These are phyloP conservation scores for Phaeosphaeria sp. DNA, from an alignment of 2,329 filamentous ascomycete genomes.

Conservation along the genomic window DNA sequence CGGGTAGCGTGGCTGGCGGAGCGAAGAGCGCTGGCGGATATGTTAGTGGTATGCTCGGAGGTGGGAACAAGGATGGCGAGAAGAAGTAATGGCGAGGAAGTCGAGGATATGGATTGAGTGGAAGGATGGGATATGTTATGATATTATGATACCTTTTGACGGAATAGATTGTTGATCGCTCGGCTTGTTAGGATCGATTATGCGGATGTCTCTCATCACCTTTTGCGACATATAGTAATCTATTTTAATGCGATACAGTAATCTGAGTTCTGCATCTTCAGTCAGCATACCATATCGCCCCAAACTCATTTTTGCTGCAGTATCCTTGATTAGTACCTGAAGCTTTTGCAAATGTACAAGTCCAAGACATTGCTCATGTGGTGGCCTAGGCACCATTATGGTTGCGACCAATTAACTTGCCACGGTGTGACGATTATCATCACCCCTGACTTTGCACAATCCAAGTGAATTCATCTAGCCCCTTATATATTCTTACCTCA, in stretches of 20 bases:
- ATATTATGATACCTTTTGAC: background rate
- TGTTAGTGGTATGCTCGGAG: conserved; percentile 30
- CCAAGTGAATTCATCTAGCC: too few species aligned
- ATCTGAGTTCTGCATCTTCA: too few species aligned
- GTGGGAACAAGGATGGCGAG: conserved; percentile 19
- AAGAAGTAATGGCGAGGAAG: conserved; percentile 18
- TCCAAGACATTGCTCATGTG: too few species aligned
- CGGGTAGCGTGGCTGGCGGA: conserved; percentile 24
- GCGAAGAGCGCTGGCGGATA: conserved; percentile 37
- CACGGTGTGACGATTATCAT: too few species aligned
- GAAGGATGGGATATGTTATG: background rate
- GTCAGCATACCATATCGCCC: too few species aligned
- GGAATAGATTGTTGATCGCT: background rate
- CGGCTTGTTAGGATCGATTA: background rate
- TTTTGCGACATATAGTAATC: background rate
- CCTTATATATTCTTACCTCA: too few species aligned
- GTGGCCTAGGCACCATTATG: too few species aligned
- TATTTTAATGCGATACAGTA: background rate
- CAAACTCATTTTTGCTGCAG: too few species aligned
- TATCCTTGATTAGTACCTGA: too few species aligned
- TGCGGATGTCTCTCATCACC: background rate
- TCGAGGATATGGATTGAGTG: background rate
- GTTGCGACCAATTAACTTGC: too few species aligned
- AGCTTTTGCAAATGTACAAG: too few species aligned
- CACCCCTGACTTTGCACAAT: too few species aligned